Percentiles rank a stretch among this genome's conserved stretches.
Evolutionary conservation across 1,284 basidiomycete species (phyloP).

Genomic region (Ustilago loliicola): DNA sequence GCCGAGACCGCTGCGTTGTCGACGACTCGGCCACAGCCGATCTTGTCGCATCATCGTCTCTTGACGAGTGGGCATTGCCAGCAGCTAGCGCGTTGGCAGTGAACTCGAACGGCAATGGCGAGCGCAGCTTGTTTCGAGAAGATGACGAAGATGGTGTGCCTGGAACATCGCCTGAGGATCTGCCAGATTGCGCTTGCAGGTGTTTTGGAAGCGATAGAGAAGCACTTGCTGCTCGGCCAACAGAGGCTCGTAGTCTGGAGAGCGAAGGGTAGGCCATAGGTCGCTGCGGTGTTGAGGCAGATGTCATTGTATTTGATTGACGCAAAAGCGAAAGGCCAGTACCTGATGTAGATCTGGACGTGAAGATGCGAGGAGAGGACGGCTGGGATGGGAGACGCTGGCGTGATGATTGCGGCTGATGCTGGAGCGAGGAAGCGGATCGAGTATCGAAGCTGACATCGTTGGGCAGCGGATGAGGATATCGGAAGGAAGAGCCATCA

Average conservation of each 20-base stretch:
- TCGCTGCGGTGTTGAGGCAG: conserved; percentile 34
- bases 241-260: conserved; percentile 44
- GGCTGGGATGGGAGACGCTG: conserved; percentile 26
- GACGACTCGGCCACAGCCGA: conserved; percentile 31
- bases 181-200: conserved; percentile 16
- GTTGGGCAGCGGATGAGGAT: conserved; percentile 31
- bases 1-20: conserved; percentile 44
- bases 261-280: conserved; percentile 48
- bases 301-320: conserved; percentile 24
- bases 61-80: conserved; percentile 43
- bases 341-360: conserved; percentile 34
- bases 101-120: conserved; percentile 42
- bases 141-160: conserved; percentile 45
- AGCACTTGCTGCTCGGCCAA: conserved; percentile 29
- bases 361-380: conserved; percentile 42
- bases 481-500: conserved; percentile 39
- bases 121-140: conserved; percentile 42
- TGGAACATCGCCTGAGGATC: conserved; percentile 35
- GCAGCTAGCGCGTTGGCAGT: conserved; percentile 23
- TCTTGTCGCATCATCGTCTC: conserved; percentile 30
- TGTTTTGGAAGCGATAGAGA: conserved; percentile 36
- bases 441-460: conserved; percentile 50
- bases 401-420: conserved; percentile 8
- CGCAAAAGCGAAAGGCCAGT: conserved; percentile 33
- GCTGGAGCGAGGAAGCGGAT: conserved; percentile 28